Evolutionary conservation across 257 asterid genomes (phyloP).

Genomic region (Solanum sitiens): DNA sequence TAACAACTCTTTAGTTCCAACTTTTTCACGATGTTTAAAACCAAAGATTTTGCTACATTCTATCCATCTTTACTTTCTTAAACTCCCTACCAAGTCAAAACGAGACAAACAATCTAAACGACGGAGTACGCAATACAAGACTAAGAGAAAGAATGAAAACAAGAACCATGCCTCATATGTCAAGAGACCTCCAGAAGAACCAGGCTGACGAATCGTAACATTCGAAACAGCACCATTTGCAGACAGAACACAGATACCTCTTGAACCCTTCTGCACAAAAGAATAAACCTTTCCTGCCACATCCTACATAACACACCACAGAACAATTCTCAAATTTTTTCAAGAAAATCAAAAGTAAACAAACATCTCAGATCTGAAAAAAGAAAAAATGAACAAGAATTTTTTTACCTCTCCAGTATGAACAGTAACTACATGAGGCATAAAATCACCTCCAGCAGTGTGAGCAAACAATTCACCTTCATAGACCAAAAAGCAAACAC

Average conservation of each 20-base stretch:
- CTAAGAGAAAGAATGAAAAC: neutral
- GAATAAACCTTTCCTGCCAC: conserved; percentile 81
- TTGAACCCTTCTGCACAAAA: conserved; percentile 63
- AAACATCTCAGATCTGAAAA: neutral
- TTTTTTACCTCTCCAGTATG: conserved; percentile 73
- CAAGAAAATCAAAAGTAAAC: neutral
- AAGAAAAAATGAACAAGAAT: neutral
- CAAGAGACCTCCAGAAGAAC: conserved; percentile 78
- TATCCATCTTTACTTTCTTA: no score
- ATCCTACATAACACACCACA: conserved; percentile 36
- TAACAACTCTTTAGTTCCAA: neutral
- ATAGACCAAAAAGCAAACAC: conserved; percentile 3
- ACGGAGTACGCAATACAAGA: neutral
- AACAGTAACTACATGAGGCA: conserved; percentile 78
- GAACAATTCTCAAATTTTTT: neutral
- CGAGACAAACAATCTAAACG: neutral
- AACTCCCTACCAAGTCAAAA: neutral
- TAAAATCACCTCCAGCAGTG: conserved; percentile 85
- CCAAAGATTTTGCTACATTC: neutral
- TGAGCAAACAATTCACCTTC: conserved; percentile 70
- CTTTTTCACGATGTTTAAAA: neutral
- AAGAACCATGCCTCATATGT: conserved; percentile 62
- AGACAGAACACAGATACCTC: conserved; percentile 81
- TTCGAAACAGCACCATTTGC: conserved; percentile 91
- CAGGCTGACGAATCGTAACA: conserved; percentile 88